Evolutionary conservation across 148 eudicot genomes (phyloP).

Genomic region (Camellia sinensis): DNA sequence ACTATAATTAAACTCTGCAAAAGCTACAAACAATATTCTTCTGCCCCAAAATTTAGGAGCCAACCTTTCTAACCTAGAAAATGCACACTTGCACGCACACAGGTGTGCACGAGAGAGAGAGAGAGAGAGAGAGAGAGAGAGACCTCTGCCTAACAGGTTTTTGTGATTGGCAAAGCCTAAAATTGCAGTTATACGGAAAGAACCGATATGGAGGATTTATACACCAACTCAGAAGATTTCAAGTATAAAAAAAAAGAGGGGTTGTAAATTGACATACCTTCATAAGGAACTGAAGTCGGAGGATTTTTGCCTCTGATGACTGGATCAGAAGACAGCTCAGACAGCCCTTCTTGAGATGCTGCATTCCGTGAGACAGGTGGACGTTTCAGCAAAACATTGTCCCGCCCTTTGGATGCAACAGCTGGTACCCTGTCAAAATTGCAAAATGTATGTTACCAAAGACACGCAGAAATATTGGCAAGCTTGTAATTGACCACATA

Average conservation of each 20-base stretch:
- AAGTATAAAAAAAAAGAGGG: background rate
- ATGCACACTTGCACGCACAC: background rate
- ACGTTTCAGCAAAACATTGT: slow-evolving; percentile 67
- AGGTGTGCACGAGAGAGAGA: background rate
- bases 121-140: background rate
- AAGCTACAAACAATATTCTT: background rate
- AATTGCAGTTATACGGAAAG: background rate
- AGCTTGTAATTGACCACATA: slow-evolving; percentile 2
- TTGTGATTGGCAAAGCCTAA: background rate
- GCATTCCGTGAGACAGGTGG: slow-evolving; percentile 56
- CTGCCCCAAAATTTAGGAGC: background rate
- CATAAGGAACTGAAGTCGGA: slow-evolving; percentile 34
- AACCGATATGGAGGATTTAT: background rate
- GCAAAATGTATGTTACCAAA: background rate
- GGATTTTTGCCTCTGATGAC: slow-evolving; percentile 41
- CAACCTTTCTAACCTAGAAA: background rate
- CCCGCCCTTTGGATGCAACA: slow-evolving; percentile 52
- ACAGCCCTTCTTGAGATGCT: slow-evolving; percentile 64
- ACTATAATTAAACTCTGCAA: background rate
- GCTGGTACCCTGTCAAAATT: slow-evolving; percentile 40
- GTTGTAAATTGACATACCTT: slow-evolving; percentile 47
- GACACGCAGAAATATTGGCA: background rate
- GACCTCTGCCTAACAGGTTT: background rate
- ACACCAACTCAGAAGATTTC: background rate
- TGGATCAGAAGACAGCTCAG: slow-evolving; percentile 51